These are phyloP conservation scores for Schwanniomyces vanrijiae DNA, from an alignment of 805 yeast genomes.

Conservation along the genomic window DNA sequence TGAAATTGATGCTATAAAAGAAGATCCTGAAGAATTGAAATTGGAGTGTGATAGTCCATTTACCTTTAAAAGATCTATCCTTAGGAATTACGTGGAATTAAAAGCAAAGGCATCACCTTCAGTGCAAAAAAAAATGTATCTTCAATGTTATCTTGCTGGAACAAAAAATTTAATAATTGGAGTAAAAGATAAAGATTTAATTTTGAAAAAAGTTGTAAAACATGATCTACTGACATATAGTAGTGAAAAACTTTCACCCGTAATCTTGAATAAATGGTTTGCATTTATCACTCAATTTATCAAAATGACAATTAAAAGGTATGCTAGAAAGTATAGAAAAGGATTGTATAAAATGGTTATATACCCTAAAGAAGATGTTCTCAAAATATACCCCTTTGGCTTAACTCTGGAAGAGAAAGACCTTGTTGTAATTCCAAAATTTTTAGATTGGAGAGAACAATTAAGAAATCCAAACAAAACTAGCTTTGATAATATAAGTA, in stretches of 20 bases:
- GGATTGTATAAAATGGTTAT: slow-evolving; percentile 1
- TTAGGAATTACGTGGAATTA: slow-evolving; percentile 7
- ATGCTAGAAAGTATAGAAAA: neutral
- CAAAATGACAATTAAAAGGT: neutral
- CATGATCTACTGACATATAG: slow-evolving; percentile 1
- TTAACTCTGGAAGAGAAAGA: slow-evolving; percentile 1
- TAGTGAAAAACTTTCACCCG: neutral
- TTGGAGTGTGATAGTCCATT: neutral
- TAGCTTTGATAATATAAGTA: neutral
- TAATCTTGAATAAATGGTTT: slow-evolving; percentile 7
- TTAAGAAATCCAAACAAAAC: neutral
- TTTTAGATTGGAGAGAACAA: slow-evolving; percentile 1
- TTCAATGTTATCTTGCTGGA: slow-evolving; percentile 8
- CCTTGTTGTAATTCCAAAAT: slow-evolving; percentile 5
- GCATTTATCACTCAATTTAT: slow-evolving; percentile 7
- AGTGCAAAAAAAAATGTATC: neutral
- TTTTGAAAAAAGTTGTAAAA: slow-evolving; percentile 3
- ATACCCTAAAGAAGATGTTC: neutral
- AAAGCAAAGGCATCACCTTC: neutral
- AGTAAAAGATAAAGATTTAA: slow-evolving; percentile 4
- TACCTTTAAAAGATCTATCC: slow-evolving; percentile 1
- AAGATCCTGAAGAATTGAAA: neutral
- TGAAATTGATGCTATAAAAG: slow-evolving; percentile 8
- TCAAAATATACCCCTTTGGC: slow-evolving; percentile 3
- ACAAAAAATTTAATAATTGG: slow-evolving; percentile 7